phyloP scores from a whole-genome alignment of 768 basidiomycete genomes.

The Kondoa malvinella region DNA sequence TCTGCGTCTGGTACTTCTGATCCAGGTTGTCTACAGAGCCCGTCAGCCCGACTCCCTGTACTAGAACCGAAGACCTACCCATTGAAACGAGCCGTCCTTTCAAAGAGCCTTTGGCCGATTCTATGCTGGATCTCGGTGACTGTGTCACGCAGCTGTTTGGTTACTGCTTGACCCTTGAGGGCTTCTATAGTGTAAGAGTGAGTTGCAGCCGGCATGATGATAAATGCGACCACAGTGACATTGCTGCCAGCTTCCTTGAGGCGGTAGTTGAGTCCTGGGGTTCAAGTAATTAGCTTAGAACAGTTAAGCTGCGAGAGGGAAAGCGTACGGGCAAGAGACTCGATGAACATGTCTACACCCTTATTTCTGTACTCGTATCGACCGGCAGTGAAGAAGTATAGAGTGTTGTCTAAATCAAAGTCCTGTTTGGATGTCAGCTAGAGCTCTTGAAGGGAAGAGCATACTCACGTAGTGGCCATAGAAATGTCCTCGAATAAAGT shows the following conservation, averaged over 20 bases:
- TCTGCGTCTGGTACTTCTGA: constrained; percentile 53
- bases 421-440: constrained; percentile 40
- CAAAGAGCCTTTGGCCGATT: constrained; percentile 79
- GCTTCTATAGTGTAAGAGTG: constrained; percentile 96
- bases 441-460: not conserved
- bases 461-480: constrained; percentile 49
- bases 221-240: constrained; percentile 86
- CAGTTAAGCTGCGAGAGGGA: not conserved
- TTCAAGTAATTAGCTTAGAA: not conserved
- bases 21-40: constrained; percentile 47
- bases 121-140: constrained; percentile 88
- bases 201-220: constrained; percentile 94
- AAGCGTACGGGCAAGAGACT: constrained; percentile 61
- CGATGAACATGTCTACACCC: constrained; percentile 99
- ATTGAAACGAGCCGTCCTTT: constrained; percentile 79
- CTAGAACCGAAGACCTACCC: constrained; percentile 39
- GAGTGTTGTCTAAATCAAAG: constrained; percentile 54
- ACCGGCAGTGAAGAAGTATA: constrained; percentile 95
- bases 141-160: constrained; percentile 86
- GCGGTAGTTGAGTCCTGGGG: constrained; percentile 43
- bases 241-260: constrained; percentile 49
- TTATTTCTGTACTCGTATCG: constrained; percentile 99
- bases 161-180: constrained; percentile 91
- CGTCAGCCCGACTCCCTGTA: not conserved
- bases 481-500: constrained; percentile 93